These are phyloP conservation scores for Colletotrichum theobromicola DNA, from an alignment of 2,329 filamentous ascomycete genomes.

Conservation along the genomic window DNA sequence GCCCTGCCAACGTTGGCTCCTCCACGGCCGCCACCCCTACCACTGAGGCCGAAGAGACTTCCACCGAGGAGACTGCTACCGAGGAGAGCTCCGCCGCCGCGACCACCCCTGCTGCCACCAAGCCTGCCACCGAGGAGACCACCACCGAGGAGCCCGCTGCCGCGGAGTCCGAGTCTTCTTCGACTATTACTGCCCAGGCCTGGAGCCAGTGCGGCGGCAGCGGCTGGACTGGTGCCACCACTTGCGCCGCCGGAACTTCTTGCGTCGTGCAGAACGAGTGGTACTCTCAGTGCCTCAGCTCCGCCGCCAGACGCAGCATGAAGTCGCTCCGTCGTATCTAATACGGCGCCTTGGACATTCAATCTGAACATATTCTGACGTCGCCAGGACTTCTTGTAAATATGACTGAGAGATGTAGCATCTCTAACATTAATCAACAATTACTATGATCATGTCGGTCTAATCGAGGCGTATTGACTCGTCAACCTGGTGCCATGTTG, in stretches of 20 bases:
- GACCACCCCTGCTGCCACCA: background rate
- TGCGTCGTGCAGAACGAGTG: slow-evolving; percentile 28
- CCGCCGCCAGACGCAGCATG: slow-evolving; percentile 9
- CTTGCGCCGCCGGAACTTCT: slow-evolving; percentile 25
- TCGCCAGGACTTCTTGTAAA: background rate
- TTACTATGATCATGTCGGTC: background rate
- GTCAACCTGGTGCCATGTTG: too few relatives aligned
- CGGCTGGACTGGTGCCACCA: slow-evolving; percentile 27
- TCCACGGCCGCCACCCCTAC: background rate
- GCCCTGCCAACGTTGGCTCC: slow-evolving; percentile 28
- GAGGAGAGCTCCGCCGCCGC: background rate
- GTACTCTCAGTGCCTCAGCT: slow-evolving; percentile 63
- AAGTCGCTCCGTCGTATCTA: background rate
- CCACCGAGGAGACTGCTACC: background rate
- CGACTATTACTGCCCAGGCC: background rate
- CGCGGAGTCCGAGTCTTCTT: background rate
- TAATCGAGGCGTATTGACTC: background rate
- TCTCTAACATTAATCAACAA: background rate
- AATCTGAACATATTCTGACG: background rate
- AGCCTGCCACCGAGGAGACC: background rate
- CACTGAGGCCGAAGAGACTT: background rate
- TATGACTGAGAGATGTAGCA: background rate
- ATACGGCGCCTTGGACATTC: background rate
- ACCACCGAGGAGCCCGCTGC: background rate
- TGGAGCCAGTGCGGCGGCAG: slow-evolving; percentile 31